Percentiles rank a stretch among this genome's conserved stretches.
phyloP scores from a whole-genome alignment of 208 protist genomes.

The Leishmania gerbilli region DNA sequence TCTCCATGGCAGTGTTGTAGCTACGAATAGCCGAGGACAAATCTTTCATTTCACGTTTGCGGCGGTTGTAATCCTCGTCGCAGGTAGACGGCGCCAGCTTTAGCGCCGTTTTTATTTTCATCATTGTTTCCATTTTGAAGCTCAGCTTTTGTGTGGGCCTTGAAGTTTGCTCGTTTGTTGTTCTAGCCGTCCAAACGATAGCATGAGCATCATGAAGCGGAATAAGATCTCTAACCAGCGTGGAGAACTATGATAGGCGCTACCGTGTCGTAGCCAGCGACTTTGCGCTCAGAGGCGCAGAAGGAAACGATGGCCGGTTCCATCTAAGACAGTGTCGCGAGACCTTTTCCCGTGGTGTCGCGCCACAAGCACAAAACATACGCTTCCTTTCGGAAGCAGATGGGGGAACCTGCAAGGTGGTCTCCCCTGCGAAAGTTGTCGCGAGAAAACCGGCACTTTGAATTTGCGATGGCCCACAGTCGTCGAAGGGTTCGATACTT shows the following conservation, averaged over 20 bases:
- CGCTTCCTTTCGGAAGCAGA: not conserved
- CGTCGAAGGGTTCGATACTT: not conserved
- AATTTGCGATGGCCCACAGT: not conserved
- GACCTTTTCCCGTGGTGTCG: not conserved
- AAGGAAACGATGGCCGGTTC: not conserved
- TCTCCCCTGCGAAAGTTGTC: not conserved
- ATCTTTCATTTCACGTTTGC: constrained; percentile 34
- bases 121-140: constrained; percentile 16
- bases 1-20: constrained; percentile 57
- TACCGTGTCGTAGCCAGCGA: not conserved
- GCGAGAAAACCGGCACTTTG: not conserved
- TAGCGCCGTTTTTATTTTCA: constrained; percentile 41
- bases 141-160: not conserved
- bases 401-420: too few relatives aligned
- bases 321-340: not conserved
- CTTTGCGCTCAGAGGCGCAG: not conserved
- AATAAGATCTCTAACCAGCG: not conserved
- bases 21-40: constrained; percentile 27
- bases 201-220: not conserved
- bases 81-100: constrained; percentile 45
- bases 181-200: not conserved
- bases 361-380: not conserved
- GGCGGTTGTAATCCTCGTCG: constrained; percentile 50
- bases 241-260: not conserved
- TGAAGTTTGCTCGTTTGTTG: constrained; percentile 2